These are phyloP conservation scores for Cladosporium sp. DNA, from an alignment of 2,329 filamentous ascomycete species.

Conservation along the genomic window DNA sequence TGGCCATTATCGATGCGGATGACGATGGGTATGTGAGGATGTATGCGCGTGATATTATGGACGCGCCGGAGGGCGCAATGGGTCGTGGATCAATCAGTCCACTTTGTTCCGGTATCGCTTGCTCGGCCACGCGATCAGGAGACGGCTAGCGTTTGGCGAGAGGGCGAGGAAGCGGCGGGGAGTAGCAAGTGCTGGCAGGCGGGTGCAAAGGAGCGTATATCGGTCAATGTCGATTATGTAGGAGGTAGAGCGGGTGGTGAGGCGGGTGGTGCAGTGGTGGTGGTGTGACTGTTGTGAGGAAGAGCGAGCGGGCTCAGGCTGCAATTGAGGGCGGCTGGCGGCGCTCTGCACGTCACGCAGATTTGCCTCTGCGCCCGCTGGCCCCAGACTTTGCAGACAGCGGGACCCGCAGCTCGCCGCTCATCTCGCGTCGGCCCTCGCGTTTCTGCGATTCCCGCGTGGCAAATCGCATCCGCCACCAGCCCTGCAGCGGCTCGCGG, in stretches of 20 bases:
- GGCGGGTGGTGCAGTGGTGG: not conserved
- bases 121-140: conserved; percentile 13
- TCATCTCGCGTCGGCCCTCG: not conserved
- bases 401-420: not conserved
- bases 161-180: not conserved
- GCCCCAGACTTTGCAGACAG: not conserved
- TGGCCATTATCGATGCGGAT: conserved; percentile 21
- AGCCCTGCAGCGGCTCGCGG: too few species aligned
- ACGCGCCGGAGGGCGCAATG: conserved; percentile 8
- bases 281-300: conserved; percentile 5
- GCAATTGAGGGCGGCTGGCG: not conserved
- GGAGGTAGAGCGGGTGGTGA: not conserved
- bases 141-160: conserved; percentile 7
- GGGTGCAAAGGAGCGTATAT: conserved; percentile 10
- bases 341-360: not conserved
- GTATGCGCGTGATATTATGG: not conserved
- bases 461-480: not conserved
- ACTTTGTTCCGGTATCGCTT: conserved; percentile 11
- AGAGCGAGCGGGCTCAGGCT: not conserved
- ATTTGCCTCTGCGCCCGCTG: not conserved
- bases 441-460: not conserved
- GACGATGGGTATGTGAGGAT: not conserved
- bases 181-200: not conserved
- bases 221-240: conserved; percentile 9
- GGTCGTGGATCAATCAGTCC: conserved; percentile 8